These are phyloP conservation scores for Talaromyces liani DNA, from an alignment of 495 filamentous ascomycete genomes.

Conservation along the genomic window DNA sequence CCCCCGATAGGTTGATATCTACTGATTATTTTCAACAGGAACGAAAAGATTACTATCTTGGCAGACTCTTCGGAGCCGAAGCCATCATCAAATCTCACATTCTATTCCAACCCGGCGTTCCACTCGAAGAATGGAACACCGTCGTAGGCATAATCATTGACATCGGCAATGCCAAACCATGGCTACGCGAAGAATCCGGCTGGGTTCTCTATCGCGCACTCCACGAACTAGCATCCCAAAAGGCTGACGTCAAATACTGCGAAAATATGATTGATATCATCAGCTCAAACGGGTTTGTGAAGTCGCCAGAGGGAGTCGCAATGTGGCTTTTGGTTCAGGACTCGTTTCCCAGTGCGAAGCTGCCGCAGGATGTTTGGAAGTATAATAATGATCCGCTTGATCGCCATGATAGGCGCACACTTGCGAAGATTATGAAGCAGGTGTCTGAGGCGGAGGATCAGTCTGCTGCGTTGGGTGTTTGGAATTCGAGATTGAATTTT, in stretches of 20 bases:
- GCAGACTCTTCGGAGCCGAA: conserved; percentile 78
- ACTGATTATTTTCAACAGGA: conserved; percentile 45
- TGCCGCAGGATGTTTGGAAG: conserved; percentile 68
- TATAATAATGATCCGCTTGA: conserved; percentile 61
- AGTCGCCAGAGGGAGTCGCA: conserved; percentile 79
- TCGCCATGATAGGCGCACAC: conserved; percentile 47
- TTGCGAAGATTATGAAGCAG: conserved; percentile 76
- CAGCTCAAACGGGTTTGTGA: conserved; percentile 53
- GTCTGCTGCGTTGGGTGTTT: conserved; percentile 52
- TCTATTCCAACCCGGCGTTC: conserved; percentile 46
- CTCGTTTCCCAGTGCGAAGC: conserved; percentile 52
- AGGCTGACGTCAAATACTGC: conserved; percentile 38
- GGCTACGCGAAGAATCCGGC: conserved; percentile 83
- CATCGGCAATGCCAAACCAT: conserved; percentile 60
- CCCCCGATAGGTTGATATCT: conserved; percentile 1
- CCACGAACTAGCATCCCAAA: conserved; percentile 30
- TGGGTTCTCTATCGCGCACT: conserved; percentile 54
- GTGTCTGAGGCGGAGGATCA: conserved; percentile 45
- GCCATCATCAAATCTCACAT: conserved; percentile 74
- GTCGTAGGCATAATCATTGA: conserved; percentile 48
- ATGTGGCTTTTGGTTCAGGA: conserved; percentile 70
- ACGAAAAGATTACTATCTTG: conserved; percentile 76
- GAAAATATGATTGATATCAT: conserved; percentile 56
- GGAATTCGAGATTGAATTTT: conserved; percentile 76
- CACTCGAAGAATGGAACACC: conserved; percentile 49